phyloP scores from a whole-genome alignment of 1,284 basidiomycete species.

The Ganoderma sp. region DNA sequence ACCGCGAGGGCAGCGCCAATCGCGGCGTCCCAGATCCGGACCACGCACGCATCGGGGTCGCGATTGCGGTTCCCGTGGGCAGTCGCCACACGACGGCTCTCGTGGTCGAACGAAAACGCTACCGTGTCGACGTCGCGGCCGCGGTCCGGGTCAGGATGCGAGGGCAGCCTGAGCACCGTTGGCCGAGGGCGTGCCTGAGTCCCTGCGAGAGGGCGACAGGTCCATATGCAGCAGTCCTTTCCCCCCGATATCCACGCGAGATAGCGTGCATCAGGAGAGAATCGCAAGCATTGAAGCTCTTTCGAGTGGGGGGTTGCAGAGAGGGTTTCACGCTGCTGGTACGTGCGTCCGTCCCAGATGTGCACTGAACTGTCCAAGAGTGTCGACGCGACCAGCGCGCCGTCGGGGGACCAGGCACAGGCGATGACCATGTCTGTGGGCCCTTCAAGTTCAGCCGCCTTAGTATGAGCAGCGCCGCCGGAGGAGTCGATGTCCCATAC shows the following conservation, averaged over 20 bases:
- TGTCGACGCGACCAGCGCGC: neutral
- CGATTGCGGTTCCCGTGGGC: neutral
- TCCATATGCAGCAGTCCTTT: neutral
- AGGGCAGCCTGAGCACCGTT: neutral
- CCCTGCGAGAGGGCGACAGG: neutral
- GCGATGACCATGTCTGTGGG: neutral
- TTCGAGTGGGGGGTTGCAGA: no score
- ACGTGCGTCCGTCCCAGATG: neutral
- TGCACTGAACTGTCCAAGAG: neutral
- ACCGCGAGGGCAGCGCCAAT: neutral
- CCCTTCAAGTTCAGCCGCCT: neutral
- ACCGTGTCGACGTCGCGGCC: neutral
- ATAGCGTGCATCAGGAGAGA: neutral
- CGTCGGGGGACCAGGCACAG: constrained; percentile 1
- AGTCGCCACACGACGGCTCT: neutral
- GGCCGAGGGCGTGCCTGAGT: neutral
- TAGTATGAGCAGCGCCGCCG: neutral
- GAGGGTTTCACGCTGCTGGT: neutral
- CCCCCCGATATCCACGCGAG: neutral
- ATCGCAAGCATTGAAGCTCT: neutral
- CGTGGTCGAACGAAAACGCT: neutral
- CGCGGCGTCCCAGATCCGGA: neutral
- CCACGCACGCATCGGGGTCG: neutral
- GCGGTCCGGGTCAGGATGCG: neutral
- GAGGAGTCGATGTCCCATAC: neutral